Base-by-base conservation (phyloP, 306 rosid species). In the Aeschynomene evenia region DNA sequence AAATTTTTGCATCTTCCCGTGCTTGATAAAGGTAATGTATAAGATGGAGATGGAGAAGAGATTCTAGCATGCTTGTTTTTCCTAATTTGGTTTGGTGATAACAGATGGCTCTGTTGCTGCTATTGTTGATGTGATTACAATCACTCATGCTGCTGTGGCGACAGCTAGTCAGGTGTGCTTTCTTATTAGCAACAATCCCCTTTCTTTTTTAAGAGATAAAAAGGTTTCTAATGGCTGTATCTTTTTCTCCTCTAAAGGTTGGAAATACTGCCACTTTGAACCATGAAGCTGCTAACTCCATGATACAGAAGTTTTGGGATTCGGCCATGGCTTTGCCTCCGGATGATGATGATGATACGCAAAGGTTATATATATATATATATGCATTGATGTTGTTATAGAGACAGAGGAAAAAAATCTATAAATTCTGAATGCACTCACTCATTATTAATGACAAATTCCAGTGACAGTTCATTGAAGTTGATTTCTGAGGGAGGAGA, bases 241-340 rank as follows among this genome's bases (percentile, higher is more conserved):
- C 16, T 34, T 76, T 77, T 81, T 68, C 49, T 66, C 62, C 50
- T 51, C 48, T 77, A 55, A 81, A 91, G 99, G 96, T 77, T 51
- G 97, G 96, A 78, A 87, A 73, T 77, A 71, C 84, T 57, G 72
- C 88, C 63, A 85, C 79, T 66, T 43, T 86, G 12, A 82, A 74
- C 66, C 87, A 79, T 72, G 97, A 89, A 80, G 86, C 91, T 21
- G 71, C 99, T 57, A 86, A 62, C 81, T 63, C 84, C 59, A 79
- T 91, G 96, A 89, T 95, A 81, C 97, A 95, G 71, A 91, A 86
- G 67, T 89, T 95, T 75, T 95, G 97, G 99, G 97, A 95, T 79
- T 95, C 99, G 13, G 96, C 99, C 76, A 84, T 95, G 96, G 81
- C 95, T 68, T 84, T 87, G 5, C 57, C 72, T 70, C 66, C 91